Evolutionary conservation across 768 basidiomycete species (phyloP).

Genomic region (Psilocybe sp.): DNA sequence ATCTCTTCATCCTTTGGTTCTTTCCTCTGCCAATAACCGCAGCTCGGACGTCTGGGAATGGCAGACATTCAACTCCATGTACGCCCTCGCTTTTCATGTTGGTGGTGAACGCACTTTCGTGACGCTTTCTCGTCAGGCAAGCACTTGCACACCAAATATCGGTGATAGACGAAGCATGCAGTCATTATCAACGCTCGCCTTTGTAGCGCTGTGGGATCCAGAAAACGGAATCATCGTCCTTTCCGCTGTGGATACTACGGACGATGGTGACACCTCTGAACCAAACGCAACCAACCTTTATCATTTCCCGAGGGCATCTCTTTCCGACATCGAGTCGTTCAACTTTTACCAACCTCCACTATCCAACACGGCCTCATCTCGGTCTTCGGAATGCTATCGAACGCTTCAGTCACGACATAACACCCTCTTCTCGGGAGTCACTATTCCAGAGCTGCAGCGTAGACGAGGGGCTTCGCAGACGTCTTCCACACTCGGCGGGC

Average conservation of each 20-base stretch:
- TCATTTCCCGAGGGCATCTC: not conserved
- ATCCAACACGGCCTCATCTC: not conserved
- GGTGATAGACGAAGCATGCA: too few relatives aligned
- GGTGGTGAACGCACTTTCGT: too few relatives aligned
- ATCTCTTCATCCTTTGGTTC: too few relatives aligned
- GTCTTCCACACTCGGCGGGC: constrained; percentile 35
- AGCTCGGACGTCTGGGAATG: too few relatives aligned
- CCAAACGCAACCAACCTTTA: constrained; percentile 1
- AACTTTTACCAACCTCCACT: not conserved
- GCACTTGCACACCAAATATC: too few relatives aligned
- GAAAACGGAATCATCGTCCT: constrained; percentile 57
- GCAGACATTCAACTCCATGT: too few relatives aligned
- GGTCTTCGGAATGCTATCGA: constrained; percentile 5
- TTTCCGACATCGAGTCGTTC: constrained; percentile 4
- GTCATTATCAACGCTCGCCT: constrained; percentile 21
- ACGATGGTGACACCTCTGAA: too few relatives aligned
- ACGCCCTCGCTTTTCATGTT: too few relatives aligned
- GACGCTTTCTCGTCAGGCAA: too few relatives aligned
- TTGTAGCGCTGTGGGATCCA: constrained; percentile 60
- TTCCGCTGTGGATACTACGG: constrained; percentile 21
- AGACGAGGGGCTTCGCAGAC: constrained; percentile 25
- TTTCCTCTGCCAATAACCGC: too few relatives aligned
- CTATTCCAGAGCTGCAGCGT: constrained; percentile 1
- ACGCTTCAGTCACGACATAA: not conserved
- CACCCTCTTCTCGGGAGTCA: not conserved